These are phyloP conservation scores for Solanum etuberosum DNA, from an alignment of 257 asterid species.

Conservation along the genomic window DNA sequence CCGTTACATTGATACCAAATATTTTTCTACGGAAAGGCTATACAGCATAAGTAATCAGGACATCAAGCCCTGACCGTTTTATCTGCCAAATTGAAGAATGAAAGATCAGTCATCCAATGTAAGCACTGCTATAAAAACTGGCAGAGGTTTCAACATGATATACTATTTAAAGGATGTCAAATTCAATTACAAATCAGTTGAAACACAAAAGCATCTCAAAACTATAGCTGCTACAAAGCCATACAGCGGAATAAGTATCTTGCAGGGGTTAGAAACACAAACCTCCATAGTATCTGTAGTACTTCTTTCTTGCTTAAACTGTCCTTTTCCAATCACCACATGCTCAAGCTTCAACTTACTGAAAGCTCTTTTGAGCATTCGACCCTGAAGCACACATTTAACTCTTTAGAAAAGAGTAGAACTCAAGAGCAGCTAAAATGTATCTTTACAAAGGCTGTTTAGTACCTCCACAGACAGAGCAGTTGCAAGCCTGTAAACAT, in stretches of 20 bases:
- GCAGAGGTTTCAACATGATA: not conserved
- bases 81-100: not conserved
- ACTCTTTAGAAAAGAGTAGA: not conserved
- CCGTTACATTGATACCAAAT: not conserved
- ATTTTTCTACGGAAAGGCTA: not conserved
- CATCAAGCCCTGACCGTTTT: not conserved
- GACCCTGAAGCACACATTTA: conserved; percentile 44
- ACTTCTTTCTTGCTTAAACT: conserved; percentile 78
- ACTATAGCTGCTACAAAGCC: not conserved
- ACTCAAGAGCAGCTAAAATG: not conserved
- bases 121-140: not conserved
- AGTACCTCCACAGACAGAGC: conserved; percentile 94
- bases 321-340: conserved; percentile 94
- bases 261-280: not conserved
- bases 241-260: not conserved
- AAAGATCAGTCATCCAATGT: not conserved
- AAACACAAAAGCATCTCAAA: not conserved
- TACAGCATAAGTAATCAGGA: not conserved
- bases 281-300: conserved; percentile 2
- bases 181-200: not conserved
- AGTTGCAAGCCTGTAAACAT: conserved; percentile 90
- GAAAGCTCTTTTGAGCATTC: conserved; percentile 85
- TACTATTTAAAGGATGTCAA: not conserved
- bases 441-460: not conserved
- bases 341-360: conserved; percentile 97